Evolutionary conservation across 768 basidiomycete genomes (phyloP).

Genomic region (Auriculariales sp.): DNA sequence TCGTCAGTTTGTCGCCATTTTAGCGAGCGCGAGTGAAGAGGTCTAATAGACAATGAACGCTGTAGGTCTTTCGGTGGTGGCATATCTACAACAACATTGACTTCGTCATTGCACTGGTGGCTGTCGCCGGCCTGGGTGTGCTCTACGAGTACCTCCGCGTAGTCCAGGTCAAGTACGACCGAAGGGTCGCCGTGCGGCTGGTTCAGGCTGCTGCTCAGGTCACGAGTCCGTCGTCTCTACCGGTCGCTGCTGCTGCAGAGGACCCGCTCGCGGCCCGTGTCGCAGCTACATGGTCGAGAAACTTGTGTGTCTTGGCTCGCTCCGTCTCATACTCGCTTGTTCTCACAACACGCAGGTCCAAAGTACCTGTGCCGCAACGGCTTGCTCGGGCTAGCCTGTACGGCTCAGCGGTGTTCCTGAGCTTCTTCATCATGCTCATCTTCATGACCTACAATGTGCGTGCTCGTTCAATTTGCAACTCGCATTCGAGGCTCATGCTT

Average conservation of each 20-base stretch:
- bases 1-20: too few relatives aligned
- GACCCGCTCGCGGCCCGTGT: too few relatives aligned
- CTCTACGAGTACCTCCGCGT: slow-evolving; percentile 68
- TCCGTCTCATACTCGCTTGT: too few relatives aligned
- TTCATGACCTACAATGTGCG: slow-evolving; percentile 95
- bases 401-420: slow-evolving; percentile 57
- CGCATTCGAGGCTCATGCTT: background rate
- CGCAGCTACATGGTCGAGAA: too few relatives aligned
- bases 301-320: too few relatives aligned
- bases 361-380: slow-evolving; percentile 7
- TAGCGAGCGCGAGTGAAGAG: too few relatives aligned
- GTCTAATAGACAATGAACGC: too few relatives aligned
- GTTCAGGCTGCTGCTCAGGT: too few relatives aligned
- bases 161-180: slow-evolving; percentile 45
- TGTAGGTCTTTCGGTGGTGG: slow-evolving; percentile 68
- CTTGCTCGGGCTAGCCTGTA: slow-evolving; percentile 50
- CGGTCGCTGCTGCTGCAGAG: too few relatives aligned
- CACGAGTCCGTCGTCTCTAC: too few relatives aligned
- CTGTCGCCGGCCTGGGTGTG: slow-evolving; percentile 59
- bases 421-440: slow-evolving; percentile 87
- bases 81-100: slow-evolving; percentile 42
- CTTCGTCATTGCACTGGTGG: slow-evolving; percentile 52
- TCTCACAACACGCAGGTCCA: too few relatives aligned
- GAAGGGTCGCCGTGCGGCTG: slow-evolving; percentile 31
- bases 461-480: slow-evolving; percentile 4